phyloP scores from a whole-genome alignment of 106 monocot species.

The Dioscorea dumetorum region DNA sequence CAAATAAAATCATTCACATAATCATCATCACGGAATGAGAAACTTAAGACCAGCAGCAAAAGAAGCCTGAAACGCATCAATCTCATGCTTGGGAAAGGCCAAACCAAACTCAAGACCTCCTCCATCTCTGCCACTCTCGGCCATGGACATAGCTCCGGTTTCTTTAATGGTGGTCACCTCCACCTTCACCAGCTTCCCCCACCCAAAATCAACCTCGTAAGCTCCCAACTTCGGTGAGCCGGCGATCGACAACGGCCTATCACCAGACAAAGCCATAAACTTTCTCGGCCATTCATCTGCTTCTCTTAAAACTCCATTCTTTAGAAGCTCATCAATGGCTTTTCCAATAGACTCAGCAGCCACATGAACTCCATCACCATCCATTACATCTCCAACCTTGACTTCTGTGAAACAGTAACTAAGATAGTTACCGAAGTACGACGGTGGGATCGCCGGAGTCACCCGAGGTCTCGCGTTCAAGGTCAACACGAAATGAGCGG shows the following conservation, averaged over 20 bases:
- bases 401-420: neutral
- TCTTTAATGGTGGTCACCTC: slow-evolving; percentile 13
- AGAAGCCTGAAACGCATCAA: neutral
- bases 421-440: slow-evolving; percentile 56
- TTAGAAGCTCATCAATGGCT: slow-evolving; percentile 1
- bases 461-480: slow-evolving; percentile 20
- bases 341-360: slow-evolving; percentile 21
- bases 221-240: slow-evolving; percentile 18
- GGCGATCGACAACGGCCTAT: neutral
- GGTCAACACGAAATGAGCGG: slow-evolving; percentile 5
- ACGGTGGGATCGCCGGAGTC: slow-evolving; percentile 5
- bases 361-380: slow-evolving; percentile 7
- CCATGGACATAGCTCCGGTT: slow-evolving; percentile 17
- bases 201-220: slow-evolving; percentile 15
- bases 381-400: slow-evolving; percentile 1
- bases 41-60: too few species aligned
- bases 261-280: neutral
- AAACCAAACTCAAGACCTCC: slow-evolving; percentile 18
- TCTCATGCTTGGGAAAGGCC: slow-evolving; percentile 4
- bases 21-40: too few species aligned
- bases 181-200: slow-evolving; percentile 16
- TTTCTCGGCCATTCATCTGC: neutral
- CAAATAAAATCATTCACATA: too few species aligned
- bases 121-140: slow-evolving; percentile 3
- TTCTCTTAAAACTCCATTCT: neutral